Evolutionary conservation across 768 basidiomycete genomes (phyloP), one percentile per base, ranked within the genome.

Genomic region (Psilocybe cyanescens): DNA sequence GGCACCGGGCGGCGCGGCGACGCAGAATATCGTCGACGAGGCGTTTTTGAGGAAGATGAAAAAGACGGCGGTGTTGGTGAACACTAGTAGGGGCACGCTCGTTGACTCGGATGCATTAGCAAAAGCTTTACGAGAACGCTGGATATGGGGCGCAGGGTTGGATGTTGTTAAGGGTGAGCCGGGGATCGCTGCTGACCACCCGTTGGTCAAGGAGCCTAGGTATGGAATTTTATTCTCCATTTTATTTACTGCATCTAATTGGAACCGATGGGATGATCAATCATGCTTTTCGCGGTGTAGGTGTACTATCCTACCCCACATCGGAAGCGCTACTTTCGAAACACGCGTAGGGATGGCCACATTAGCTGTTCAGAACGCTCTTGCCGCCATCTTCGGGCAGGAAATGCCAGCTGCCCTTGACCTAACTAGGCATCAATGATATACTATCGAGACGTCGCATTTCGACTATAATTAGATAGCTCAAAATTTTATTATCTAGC

Each of bases 111-210:
- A 91, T 51, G 97, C 96, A 11, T 81, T 99, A 8, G 91, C 90
- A 2, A 85, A 81, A 62, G 97, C 96, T 2, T 75, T 99, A 46
- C 72, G 78, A 49, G 86, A 90, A 62, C 83, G 83, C 2, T 88
- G 89, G 86, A 91, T 99, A 24, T 96, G 90, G 83, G 95, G 88
- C 24, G 97, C 97, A 0, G 97, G 94, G 0, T 68, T 99, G 9
- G 97, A 99, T 72, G 97, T 99, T 37, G 87, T 98, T 6, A 93
- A 95, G 65, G 95, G 95, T 17, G 96, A 99, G 72, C 96, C 96
- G 0, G 74, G 88, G 48, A 80, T 99, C 29, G 67, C 75, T 0
- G 72, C 76, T 2, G 88, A 91, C 63, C 95, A 99, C 71, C 89
- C 91, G 3, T 74, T 99, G 50, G 86, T 97, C 48, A 86, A 83